Conservation (phyloP, 2,329 filamentous ascomycete species). For the Cytospora piceae region DNA sequence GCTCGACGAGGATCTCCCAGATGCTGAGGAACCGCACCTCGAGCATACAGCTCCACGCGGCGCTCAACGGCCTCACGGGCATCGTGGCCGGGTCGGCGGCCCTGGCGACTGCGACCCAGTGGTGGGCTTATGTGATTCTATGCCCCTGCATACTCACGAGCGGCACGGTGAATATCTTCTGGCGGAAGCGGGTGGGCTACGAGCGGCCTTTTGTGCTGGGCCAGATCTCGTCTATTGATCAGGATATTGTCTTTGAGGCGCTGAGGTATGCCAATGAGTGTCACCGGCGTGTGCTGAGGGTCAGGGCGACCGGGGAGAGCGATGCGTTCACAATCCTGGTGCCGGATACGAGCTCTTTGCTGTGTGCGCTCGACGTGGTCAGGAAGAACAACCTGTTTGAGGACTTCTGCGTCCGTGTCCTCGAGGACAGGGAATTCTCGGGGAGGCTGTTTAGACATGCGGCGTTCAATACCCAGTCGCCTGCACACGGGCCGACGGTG, state of each 20-base stretch:
- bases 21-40: slow-evolving; percentile 44
- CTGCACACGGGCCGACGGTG: slow-evolving; percentile 24
- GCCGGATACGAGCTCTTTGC: slow-evolving; percentile 29
- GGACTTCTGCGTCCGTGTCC: slow-evolving; percentile 33
- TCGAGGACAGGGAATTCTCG: slow-evolving; percentile 16
- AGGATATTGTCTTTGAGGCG: slow-evolving; percentile 36
- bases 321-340: slow-evolving; percentile 30
- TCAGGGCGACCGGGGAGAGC: slow-evolving; percentile 11
- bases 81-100: slow-evolving; percentile 53
- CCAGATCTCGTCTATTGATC: slow-evolving; percentile 27
- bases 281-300: slow-evolving; percentile 22
- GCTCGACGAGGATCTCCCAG: slow-evolving; percentile 33
- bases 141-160: slow-evolving; percentile 53
- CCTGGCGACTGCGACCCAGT: slow-evolving; percentile 53
- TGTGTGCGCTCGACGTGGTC: slow-evolving; percentile 33
- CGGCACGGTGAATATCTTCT: slow-evolving; percentile 53
- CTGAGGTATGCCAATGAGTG: slow-evolving; percentile 34
- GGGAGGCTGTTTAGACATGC: slow-evolving; percentile 14
- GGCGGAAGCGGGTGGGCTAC: slow-evolving; percentile 52
- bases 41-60: slow-evolving; percentile 49
- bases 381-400: slow-evolving; percentile 34
- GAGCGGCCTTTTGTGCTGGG: slow-evolving; percentile 40
- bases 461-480: slow-evolving; percentile 4
- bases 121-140: slow-evolving; percentile 58
- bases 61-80: slow-evolving; percentile 49